Base-by-base conservation (phyloP, 495 filamentous ascomycete genomes). In the Hamigera avellanea region DNA sequence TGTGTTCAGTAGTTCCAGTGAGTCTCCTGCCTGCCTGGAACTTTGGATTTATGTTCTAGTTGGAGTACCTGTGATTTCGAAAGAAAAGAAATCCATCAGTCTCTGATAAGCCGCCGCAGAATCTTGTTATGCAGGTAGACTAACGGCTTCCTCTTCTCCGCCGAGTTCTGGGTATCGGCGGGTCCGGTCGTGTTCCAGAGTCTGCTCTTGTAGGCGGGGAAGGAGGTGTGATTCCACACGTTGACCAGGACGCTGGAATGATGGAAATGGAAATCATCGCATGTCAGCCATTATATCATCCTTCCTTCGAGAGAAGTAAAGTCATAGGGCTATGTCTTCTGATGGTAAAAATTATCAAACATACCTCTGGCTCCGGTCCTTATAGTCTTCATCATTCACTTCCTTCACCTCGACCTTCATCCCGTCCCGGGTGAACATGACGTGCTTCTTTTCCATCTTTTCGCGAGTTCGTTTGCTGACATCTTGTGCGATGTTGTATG, bases 361-460 rank as follows among this genome's bases (percentile, higher is more conserved):
- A 26, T 37, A 81, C 62, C 76, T 82, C 66, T 94, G 86, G 15
- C 82, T 91, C 48, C 61, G 67, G 60, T 89, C 86, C 49, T 81
- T 75, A 59, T 93, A 88, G 15, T 73, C 72, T 71, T 94, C 88
- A 41, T 75, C 72, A 34, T 67, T 64, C 17, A 86, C 46, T 41
- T 89, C 72, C 64, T 81, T 82, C 32, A 94, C 77, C 14, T 76
- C 75, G 28, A 95, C 83, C 48, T 76, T 81, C 64, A 89, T 62
- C 10, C 88, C 88, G 42, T 93, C 86, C 56, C 81, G 87, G 19
- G 82, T 79, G 54, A 93, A 78, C 19, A 73, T 62, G 18, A 94
- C 67, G 51, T 94, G 77, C 63, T 82, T 83, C 56, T 76, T 73
- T 64, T 84, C 81, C 77, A 95, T 82, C 51, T 81, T 80, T 49